Evolutionary conservation across 2,329 filamentous ascomycete genomes (phyloP).

Genomic region (Ascochyta fabae): DNA sequence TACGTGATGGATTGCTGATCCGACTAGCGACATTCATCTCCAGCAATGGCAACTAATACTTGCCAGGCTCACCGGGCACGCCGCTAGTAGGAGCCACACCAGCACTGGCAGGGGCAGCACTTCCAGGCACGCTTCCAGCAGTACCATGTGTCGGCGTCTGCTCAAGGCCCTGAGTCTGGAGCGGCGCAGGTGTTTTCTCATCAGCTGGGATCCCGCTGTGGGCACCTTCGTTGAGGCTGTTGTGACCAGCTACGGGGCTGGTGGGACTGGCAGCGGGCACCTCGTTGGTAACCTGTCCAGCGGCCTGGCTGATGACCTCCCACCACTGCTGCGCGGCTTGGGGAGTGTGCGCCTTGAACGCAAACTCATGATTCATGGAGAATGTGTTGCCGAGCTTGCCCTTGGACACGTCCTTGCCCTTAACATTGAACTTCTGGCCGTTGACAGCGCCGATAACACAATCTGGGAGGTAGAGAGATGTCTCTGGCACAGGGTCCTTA

Average conservation of each 20-base stretch:
- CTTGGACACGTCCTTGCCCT: conserved; percentile 89
- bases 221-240: conserved; percentile 19
- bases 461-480: conserved; percentile 91
- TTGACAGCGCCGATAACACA: conserved; percentile 75
- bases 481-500: conserved; percentile 80
- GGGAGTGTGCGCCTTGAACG: conserved; percentile 85
- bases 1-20: neutral
- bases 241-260: conserved; percentile 41
- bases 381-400: conserved; percentile 80
- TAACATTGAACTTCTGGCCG: conserved; percentile 89
- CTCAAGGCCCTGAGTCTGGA: conserved; percentile 44
- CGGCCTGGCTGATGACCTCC: conserved; percentile 69
- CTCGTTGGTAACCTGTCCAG: conserved; percentile 58
- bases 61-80: conserved; percentile 39
- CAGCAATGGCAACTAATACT: conserved; percentile 25
- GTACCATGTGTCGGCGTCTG: conserved; percentile 23
- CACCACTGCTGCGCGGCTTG: conserved; percentile 87
- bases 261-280: conserved; percentile 46
- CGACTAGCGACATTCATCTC: neutral
- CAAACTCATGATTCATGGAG: conserved; percentile 77
- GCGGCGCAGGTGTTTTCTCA: conserved; percentile 33
- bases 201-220: conserved; percentile 3
- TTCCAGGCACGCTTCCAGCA: conserved; percentile 24
- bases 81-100: conserved; percentile 20
- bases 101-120: conserved; percentile 19